Evolutionary conservation across 768 basidiomycete genomes (phyloP).

Genomic region (Leccinum variicolor): DNA sequence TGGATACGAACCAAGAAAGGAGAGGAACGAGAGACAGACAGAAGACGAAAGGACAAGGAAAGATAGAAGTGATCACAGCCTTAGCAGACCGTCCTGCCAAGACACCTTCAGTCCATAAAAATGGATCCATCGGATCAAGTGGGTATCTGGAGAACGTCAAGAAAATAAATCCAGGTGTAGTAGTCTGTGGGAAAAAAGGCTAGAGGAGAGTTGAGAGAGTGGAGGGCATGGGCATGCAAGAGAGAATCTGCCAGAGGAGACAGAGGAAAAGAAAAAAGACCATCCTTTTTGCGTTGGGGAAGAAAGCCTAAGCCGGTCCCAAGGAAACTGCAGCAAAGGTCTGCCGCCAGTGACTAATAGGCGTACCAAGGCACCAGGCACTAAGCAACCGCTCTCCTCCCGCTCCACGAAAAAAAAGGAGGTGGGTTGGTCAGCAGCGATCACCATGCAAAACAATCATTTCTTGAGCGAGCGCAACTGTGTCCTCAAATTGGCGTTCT

Average conservation of each 20-base stretch:
- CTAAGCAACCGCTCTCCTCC: neutral
- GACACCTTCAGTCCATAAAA: neutral
- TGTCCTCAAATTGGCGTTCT: slow-evolving; percentile 66
- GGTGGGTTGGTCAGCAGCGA: neutral
- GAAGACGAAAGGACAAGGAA: neutral
- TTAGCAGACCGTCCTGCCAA: slow-evolving; percentile 1
- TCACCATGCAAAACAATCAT: slow-evolving; percentile 1
- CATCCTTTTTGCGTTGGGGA: neutral
- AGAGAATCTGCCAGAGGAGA: neutral
- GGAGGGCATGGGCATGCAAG: neutral
- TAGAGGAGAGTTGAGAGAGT: neutral
- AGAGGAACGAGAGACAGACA: neutral
- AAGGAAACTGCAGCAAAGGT: neutral
- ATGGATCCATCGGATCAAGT: neutral
- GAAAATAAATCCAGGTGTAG: neutral
- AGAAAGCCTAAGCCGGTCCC: neutral
- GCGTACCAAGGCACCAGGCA: slow-evolving; percentile 4
- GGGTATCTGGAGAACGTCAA: slow-evolving; percentile 9
- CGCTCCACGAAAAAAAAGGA: neutral
- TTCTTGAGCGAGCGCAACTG: slow-evolving; percentile 62
- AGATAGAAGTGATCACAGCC: neutral
- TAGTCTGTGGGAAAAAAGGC: neutral
- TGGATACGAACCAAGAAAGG: neutral
- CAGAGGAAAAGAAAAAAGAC: neutral
- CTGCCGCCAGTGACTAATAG: neutral